phyloP scores from a whole-genome alignment of 148 eudicot species.

The Rhododendron ferrugineum region DNA sequence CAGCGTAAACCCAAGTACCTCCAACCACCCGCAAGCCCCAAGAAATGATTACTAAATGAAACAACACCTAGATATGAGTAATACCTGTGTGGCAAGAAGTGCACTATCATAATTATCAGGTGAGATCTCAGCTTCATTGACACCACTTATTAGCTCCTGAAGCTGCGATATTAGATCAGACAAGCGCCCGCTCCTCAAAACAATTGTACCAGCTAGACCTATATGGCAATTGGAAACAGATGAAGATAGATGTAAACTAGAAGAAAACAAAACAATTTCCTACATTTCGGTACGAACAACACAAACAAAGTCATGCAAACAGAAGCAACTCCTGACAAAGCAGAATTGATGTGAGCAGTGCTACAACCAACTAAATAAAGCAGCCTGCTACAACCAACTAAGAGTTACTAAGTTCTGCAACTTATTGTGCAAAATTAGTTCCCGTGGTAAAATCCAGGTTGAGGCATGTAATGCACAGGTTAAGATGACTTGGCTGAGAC shows the following conservation, averaged over 20 bases:
- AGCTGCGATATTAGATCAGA: constrained; percentile 76
- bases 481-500: not conserved
- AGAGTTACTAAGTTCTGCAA: not conserved
- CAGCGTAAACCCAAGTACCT: not conserved
- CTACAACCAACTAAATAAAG: not conserved
- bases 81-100: constrained; percentile 82
- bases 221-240: constrained; percentile 5
- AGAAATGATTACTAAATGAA: not conserved
- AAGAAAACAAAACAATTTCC: not conserved
- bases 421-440: not conserved
- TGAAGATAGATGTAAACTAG: not conserved
- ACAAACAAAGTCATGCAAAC: not conserved
- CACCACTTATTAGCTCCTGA: constrained; percentile 61
- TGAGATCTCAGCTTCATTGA: constrained; percentile 60
- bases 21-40: not conserved
- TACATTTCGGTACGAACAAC: not conserved
- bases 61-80: not conserved
- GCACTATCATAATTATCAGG: constrained; percentile 62
- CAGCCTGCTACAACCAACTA: not conserved
- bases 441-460: not conserved
- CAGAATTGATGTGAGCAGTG: not conserved
- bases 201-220: constrained; percentile 82
- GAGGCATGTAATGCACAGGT: not conserved
- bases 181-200: constrained; percentile 74
- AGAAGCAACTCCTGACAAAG: not conserved